phyloP scores from a whole-genome alignment of 768 basidiomycete genomes.

The Leccinum rimulosum region DNA sequence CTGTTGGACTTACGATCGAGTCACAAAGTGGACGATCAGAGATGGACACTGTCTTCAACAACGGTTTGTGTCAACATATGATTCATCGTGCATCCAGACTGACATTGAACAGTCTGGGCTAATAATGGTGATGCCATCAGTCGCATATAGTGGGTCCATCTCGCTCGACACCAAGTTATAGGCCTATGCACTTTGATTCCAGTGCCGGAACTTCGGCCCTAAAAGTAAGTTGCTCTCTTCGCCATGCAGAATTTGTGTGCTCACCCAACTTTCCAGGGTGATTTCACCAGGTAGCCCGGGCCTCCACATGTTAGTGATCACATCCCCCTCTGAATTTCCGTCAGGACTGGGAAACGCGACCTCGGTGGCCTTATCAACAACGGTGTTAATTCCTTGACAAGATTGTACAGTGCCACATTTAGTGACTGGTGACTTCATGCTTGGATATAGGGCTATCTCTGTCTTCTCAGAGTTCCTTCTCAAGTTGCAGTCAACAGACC shows the following conservation, averaged over 20 bases:
- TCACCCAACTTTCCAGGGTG: slow-evolving; percentile 50
- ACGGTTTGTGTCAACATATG: slow-evolving; percentile 44
- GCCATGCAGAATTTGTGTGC: background rate
- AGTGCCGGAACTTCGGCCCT: slow-evolving; percentile 95
- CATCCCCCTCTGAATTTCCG: slow-evolving; percentile 6
- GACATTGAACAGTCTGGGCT: slow-evolving; percentile 72
- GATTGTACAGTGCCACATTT: slow-evolving; percentile 86
- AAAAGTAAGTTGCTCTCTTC: slow-evolving; percentile 55
- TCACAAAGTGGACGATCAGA: slow-evolving; percentile 52
- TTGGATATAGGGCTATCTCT: slow-evolving; percentile 79
- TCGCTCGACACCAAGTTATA: background rate
- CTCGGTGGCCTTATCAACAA: slow-evolving; percentile 90
- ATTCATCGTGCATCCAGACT: background rate
- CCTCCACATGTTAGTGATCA: background rate
- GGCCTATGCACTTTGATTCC: slow-evolving; percentile 17
- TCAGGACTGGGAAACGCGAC: slow-evolving; percentile 93
- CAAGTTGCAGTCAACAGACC: slow-evolving; percentile 88
- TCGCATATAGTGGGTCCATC: slow-evolving; percentile 66
- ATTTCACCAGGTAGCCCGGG: slow-evolving; percentile 70
- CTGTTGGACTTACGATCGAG: slow-evolving; percentile 63
- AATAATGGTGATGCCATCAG: slow-evolving; percentile 97
- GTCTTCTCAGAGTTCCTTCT: slow-evolving; percentile 94
- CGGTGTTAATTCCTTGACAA: slow-evolving; percentile 90
- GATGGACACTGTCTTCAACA: slow-evolving; percentile 80
- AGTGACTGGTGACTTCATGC: slow-evolving; percentile 95